Evolutionary conservation across 148 eudicot species (phyloP), one percentile per base, ranked within the genome.

Genomic region (Amaranthus cruentus): DNA sequence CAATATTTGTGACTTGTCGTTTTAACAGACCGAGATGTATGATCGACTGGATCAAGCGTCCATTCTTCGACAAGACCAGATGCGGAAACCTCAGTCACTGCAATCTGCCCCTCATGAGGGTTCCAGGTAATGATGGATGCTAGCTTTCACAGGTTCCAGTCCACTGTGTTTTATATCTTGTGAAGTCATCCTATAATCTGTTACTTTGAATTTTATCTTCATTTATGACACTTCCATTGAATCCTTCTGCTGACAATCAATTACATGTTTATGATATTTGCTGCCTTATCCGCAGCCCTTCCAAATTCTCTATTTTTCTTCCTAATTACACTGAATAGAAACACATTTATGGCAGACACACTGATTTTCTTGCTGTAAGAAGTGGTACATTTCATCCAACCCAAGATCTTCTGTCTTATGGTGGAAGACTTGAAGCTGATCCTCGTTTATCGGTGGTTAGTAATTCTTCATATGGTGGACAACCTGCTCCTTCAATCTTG

Each of bases 281-380:
- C 50, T 71, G n/a, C 47, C 72, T 28, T 55, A 63, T 73, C 72
- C 59, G 64, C 74, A 74, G 71, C 78, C 53, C 71, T 78, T 72
- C 56, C 65, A 47, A 69, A 64, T 70, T 59, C 65, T 75, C 38
- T 67, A 47, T 66, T 69, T 66, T 75, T 75, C 68, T 78, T 69
- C 62, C 82, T 77, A 77, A 82, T 52, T 82, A 74, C 84, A 84
- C 97, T 93, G 81, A 91, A 88, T 80, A 81, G 84, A 86, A 79
- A 85, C 86, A 79, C 88, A 70, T 87, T 90, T 91, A 81, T 95
- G 96, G 90, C 98, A 95, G 98, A 95, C 98, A 90, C 86, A 86
- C 91, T 86, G 97, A 95, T 85, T 95, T 87, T 81, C 96, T 91
- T 77, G 84, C 96, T 74, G 77, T 88, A 84, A 90, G 97, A 77